Base-by-base conservation (phyloP, 495 filamentous ascomycete genomes). In the Penicillium coffeae region DNA sequence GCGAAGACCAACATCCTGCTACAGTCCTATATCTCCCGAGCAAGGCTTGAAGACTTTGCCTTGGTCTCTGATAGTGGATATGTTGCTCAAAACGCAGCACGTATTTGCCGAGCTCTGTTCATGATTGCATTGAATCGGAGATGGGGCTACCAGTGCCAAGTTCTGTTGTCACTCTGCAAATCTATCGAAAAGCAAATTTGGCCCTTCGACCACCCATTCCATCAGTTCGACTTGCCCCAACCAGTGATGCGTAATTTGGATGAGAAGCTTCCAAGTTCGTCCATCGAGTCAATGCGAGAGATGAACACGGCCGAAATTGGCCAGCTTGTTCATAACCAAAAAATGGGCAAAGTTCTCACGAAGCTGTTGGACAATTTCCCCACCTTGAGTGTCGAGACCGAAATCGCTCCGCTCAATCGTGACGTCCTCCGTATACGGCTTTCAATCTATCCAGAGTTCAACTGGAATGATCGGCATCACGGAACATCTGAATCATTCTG, bases 141-240 rank as follows among this genome's bases (percentile, higher is more conserved):
- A 47, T 99, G 93, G 93, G 93, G 93, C 7, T 83, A 93, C 54
- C 89, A 97, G 61, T 97, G 93, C 56, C 76, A 91, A 16, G 88
- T 97, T 8, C 69, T 99, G 34, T 65, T 96, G 39, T 89, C 87
- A 5, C 70, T 99, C 45, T 92, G 92, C 68, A 95, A 96, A 66
- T 94, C 91, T 1, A 95, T 99, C 52, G 93, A 99, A 69, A 94
- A 88, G 67, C 85, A 88, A 25, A 78, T 95, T 9, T 99, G 93
- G 93, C 81, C 89, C 0, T 95, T 87, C 57, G 86, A 96, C 58
- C 93, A 97, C 60, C 94, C 94, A 1, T 85, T 99, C 47, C 84
- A 88, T 51, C 93, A 99, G 62, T 99, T 99, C 53, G 90, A 95
- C 44, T 72, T 97, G 2, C 88, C 94, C 0, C 83, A 83, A 55